Conservation (phyloP, 768 basidiomycete species). For the Candolleomyces efflorescens region DNA sequence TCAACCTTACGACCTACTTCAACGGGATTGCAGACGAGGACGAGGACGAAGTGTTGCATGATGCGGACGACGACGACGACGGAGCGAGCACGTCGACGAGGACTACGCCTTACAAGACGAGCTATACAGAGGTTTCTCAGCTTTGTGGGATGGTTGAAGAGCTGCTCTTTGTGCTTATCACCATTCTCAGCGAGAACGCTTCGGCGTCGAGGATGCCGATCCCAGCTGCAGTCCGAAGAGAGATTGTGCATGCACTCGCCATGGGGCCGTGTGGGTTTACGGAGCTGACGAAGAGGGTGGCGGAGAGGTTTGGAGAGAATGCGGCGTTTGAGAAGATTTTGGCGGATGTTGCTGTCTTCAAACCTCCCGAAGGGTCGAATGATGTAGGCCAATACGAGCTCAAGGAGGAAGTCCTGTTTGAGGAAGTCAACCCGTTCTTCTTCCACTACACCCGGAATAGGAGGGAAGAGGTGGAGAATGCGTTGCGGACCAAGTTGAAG, state of each 20-base stretch:
- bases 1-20: slow-evolving; percentile 79
- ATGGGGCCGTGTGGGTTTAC: slow-evolving; percentile 87
- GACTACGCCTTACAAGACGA: slow-evolving; percentile 29
- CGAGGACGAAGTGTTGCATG: slow-evolving; percentile 44
- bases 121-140: slow-evolving; percentile 32
- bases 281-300: slow-evolving; percentile 85
- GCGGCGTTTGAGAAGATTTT: slow-evolving; percentile 78
- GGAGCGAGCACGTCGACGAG: neutral
- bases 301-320: slow-evolving; percentile 86
- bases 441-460: slow-evolving; percentile 94
- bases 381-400: slow-evolving; percentile 89
- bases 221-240: slow-evolving; percentile 63
- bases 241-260: slow-evolving; percentile 88
- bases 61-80: neutral
- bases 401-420: slow-evolving; percentile 66
- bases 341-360: slow-evolving; percentile 75
- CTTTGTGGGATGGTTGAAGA: slow-evolving; percentile 89
- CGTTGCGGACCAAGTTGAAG: slow-evolving; percentile 62
- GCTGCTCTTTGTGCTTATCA: slow-evolving; percentile 81
- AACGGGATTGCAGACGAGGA: slow-evolving; percentile 56
- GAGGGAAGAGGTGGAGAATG: slow-evolving; percentile 83
- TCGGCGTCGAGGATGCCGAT: slow-evolving; percentile 68
- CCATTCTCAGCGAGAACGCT: slow-evolving; percentile 78
- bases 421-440: slow-evolving; percentile 93
- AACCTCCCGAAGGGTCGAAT: slow-evolving; percentile 68